Conservation (phyloP, 495 filamentous ascomycete genomes). For the Thozetella sp. region DNA sequence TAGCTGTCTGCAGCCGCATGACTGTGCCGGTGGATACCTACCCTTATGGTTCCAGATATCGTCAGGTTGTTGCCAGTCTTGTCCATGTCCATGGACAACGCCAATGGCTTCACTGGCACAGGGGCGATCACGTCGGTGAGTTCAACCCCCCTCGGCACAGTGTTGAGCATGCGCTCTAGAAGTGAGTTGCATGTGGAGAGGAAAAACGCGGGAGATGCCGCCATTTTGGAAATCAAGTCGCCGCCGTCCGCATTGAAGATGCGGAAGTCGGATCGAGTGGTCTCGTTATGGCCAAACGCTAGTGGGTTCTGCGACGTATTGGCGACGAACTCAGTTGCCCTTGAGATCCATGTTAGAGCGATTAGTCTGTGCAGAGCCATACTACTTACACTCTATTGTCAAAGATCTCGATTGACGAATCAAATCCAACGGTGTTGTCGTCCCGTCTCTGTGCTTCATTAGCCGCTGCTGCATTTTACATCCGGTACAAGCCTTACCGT, state of each 20-base stretch:
- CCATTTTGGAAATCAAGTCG: conserved; percentile 31
- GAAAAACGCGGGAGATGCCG: conserved; percentile 8
- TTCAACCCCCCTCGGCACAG: conserved; percentile 4
- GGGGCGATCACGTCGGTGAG: conserved; percentile 8
- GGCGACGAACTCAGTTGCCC: conserved; percentile 11
- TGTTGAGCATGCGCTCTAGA: conserved; percentile 12
- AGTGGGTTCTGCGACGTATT: conserved; percentile 27
- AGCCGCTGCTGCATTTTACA: background rate
- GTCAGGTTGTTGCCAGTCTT: background rate
- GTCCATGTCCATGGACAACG: background rate
- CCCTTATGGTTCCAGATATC: background rate
- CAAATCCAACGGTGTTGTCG: background rate
- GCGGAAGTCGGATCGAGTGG: conserved; percentile 36
- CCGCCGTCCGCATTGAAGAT: conserved; percentile 41
- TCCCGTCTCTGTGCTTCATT: background rate
- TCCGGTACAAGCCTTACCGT: background rate
- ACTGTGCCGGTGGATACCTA: background rate
- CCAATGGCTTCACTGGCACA: conserved; percentile 3
- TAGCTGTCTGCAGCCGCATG: background rate
- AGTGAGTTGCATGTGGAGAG: background rate
- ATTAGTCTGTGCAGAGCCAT: background rate
- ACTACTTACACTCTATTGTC: background rate
- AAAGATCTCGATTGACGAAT: background rate
- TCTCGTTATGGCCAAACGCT: conserved; percentile 22
- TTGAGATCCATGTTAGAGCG: background rate